These are phyloP conservation scores for Rhizoclosmatium sp. DNA, from an alignment of 192 early-diverging fungal species.

Conservation along the genomic window DNA sequence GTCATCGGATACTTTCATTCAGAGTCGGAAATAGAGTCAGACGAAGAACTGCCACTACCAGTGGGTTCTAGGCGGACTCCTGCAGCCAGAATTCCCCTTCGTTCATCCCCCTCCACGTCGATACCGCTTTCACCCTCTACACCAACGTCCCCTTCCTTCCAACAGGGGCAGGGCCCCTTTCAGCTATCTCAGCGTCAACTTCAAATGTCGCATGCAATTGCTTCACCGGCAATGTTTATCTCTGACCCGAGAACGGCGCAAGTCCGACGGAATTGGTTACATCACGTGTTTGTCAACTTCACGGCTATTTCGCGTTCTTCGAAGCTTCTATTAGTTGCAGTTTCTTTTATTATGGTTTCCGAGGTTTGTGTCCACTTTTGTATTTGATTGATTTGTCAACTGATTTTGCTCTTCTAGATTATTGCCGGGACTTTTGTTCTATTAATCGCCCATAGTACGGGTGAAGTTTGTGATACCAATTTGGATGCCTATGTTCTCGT, in stretches of 20 bases:
- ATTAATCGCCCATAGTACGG: constrained; percentile 50
- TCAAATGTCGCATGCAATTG: not conserved
- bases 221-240: not conserved
- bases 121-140: not conserved
- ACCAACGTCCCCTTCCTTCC: not conserved
- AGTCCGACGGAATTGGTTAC: constrained; percentile 31
- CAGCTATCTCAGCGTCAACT: not conserved
- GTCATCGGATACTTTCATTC: not conserved
- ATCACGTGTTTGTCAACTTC: constrained; percentile 24
- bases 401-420: constrained; percentile 31
- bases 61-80: not conserved
- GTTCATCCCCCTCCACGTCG: not conserved
- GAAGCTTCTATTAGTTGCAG: constrained; percentile 7
- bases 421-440: constrained; percentile 62
- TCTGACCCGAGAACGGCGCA: constrained; percentile 19
- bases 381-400: constrained; percentile 1
- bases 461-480: constrained; percentile 54
- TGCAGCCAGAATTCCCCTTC: not conserved
- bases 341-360: constrained; percentile 15
- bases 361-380: constrained; percentile 17
- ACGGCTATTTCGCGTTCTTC: constrained; percentile 22
- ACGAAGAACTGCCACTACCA: not conserved
- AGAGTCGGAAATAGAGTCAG: not conserved
- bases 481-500: constrained; percentile 69
- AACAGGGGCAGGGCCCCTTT: no score